A percentile compares a stretch with the other conserved stretches of the same genome.
Conservation (phyloP, 192 early-diverging fungal genomes). For the Diversispora epigaea region DNA sequence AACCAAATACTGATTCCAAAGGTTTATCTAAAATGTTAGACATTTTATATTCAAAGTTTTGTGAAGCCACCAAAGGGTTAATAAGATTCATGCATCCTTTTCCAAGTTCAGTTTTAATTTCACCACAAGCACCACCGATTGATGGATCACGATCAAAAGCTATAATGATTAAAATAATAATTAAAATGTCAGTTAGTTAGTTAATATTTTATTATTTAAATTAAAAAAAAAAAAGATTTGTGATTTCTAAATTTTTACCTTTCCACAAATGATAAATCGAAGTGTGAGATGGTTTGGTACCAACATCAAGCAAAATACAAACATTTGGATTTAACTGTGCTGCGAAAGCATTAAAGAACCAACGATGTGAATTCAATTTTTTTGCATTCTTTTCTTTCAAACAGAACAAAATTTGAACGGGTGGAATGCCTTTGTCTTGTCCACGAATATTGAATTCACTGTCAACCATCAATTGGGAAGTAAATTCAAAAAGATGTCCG, state of each 20-base stretch:
- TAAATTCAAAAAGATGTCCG: slow-evolving; percentile 92
- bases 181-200: background rate
- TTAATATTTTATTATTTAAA: background rate
- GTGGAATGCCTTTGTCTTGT: slow-evolving; percentile 71
- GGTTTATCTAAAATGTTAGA: slow-evolving; percentile 97
- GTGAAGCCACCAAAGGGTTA: slow-evolving; percentile 89
- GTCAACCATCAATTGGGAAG: slow-evolving; percentile 73
- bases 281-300: slow-evolving; percentile 80
- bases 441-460: slow-evolving; percentile 62
- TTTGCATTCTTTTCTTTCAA: slow-evolving; percentile 93
- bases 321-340: slow-evolving; percentile 79
- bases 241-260: background rate
- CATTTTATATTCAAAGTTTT: slow-evolving; percentile 99
- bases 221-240: background rate
- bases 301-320: slow-evolving; percentile 91
- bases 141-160: slow-evolving; percentile 78
- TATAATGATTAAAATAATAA: background rate
- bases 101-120: slow-evolving; percentile 86
- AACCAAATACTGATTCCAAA: slow-evolving; percentile 92
- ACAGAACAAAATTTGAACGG: slow-evolving; percentile 89
- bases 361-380: slow-evolving; percentile 93
- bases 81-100: slow-evolving; percentile 63
- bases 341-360: slow-evolving; percentile 96
- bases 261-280: slow-evolving; percentile 94
- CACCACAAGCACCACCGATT: slow-evolving; percentile 93